These are phyloP conservation scores for Rubia occidens DNA, from an alignment of 305 asterid species.

Conservation along the genomic window DNA sequence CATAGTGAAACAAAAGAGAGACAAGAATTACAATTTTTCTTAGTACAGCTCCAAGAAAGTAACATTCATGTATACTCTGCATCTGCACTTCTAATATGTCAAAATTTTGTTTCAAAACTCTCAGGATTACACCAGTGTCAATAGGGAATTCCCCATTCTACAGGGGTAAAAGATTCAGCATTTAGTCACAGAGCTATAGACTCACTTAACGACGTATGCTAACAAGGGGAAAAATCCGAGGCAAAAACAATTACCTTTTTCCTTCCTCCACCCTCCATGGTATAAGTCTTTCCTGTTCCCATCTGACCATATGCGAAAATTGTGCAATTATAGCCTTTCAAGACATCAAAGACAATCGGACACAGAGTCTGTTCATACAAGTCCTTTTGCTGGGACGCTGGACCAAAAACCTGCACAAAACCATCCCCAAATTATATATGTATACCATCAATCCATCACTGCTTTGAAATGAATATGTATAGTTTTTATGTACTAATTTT, in stretches of 20 bases:
- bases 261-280: conserved; percentile 98
- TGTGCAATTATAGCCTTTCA: conserved; percentile 94
- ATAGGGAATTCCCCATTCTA: conserved; percentile 90
- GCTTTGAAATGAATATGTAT: too few relatives aligned
- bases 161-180: conserved; percentile 27
- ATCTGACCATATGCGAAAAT: conserved; percentile 97
- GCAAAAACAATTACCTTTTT: conserved; percentile 47
- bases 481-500: too few relatives aligned
- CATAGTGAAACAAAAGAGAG: too few relatives aligned
- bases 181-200: conserved; percentile 8
- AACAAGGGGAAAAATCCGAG: not conserved
- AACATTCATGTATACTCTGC: conserved; percentile 95
- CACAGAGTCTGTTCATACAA: conserved; percentile 73
- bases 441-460: too few relatives aligned
- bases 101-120: conserved; percentile 89
- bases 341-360: conserved; percentile 83
- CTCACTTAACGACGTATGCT: not conserved
- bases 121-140: conserved; percentile 96
- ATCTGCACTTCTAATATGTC: conserved; percentile 77
- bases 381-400: too few relatives aligned
- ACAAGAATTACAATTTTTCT: too few relatives aligned
- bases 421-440: too few relatives aligned
- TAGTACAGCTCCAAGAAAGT: conserved; percentile 86
- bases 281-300: conserved; percentile 95
- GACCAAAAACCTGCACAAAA: too few relatives aligned